These are phyloP conservation scores for Rauvolfia tetraphylla DNA, from an alignment of 257 asterid species.

Conservation along the genomic window DNA sequence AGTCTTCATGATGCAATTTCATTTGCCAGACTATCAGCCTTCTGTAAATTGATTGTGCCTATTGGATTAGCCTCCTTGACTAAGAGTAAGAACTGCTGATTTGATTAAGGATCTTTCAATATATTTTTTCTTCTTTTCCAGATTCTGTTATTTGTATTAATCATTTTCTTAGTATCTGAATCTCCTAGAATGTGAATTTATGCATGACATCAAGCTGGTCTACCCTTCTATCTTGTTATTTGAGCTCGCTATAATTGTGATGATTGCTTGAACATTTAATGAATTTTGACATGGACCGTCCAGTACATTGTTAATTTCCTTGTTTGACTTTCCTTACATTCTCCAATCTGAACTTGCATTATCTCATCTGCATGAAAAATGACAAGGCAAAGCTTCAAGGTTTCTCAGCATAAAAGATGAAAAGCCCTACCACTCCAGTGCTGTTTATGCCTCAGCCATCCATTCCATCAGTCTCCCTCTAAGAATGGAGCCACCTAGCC, in stretches of 20 bases:
- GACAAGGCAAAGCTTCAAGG: conserved; percentile 60
- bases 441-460: conserved; percentile 88
- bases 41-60: conserved; percentile 76
- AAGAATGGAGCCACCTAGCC: conserved; percentile 70
- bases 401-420: conserved; percentile 55
- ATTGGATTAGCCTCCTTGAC: conserved; percentile 73
- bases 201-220: not conserved
- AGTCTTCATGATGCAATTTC: conserved; percentile 85
- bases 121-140: not conserved
- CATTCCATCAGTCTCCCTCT: conserved; percentile 88
- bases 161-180: not conserved
- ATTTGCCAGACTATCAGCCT: conserved; percentile 64
- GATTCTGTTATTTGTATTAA: not conserved
- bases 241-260: not conserved
- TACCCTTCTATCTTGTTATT: not conserved
- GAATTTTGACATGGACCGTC: not conserved
- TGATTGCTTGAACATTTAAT: not conserved
- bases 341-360: conserved; percentile 13
- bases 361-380: not conserved
- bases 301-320: not conserved
- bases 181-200: not conserved
- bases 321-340: not conserved
- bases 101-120: not conserved
- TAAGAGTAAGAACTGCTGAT: conserved; percentile 48
- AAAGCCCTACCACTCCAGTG: conserved; percentile 77